A percentile compares a stretch with the other conserved stretches of the same genome.
phyloP scores from a whole-genome alignment of 2,329 filamentous ascomycete genomes.

The Aspergillus sp. region DNA sequence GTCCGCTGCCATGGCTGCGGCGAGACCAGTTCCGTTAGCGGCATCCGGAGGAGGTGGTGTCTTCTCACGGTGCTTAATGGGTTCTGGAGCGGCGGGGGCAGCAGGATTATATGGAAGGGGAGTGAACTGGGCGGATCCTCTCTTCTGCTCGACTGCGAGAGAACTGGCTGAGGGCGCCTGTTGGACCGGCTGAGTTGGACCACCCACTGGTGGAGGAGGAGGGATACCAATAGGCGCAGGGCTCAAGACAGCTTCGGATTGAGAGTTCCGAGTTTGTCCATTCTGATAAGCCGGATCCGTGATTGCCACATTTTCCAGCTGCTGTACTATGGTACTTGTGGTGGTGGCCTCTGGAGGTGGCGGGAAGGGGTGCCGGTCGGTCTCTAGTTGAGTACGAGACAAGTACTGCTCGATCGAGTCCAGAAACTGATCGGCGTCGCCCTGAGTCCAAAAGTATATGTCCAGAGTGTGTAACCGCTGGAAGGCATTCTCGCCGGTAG shows the following conservation, averaged over 20 bases:
- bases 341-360: slow-evolving; percentile 46
- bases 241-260: slow-evolving; percentile 30
- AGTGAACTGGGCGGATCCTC: slow-evolving; percentile 44
- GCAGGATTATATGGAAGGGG: slow-evolving; percentile 69
- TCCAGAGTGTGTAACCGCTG: slow-evolving; percentile 63
- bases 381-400: slow-evolving; percentile 50
- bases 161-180: slow-evolving; percentile 17
- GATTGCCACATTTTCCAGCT: slow-evolving; percentile 65
- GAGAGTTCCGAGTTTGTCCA: slow-evolving; percentile 47
- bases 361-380: slow-evolving; percentile 51
- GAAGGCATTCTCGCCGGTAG: slow-evolving; percentile 57
- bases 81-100: slow-evolving; percentile 67
- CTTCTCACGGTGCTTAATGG: slow-evolving; percentile 67
- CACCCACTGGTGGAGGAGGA: slow-evolving; percentile 31
- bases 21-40: slow-evolving; percentile 51
- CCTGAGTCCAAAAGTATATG: slow-evolving; percentile 66
- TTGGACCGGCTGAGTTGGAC: slow-evolving; percentile 24
- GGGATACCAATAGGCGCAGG: slow-evolving; percentile 29
- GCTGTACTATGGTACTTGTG: slow-evolving; percentile 63
- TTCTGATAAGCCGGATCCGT: slow-evolving; percentile 55
- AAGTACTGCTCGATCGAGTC: slow-evolving; percentile 48
- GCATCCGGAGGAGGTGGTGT: slow-evolving; percentile 66
- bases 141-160: slow-evolving; percentile 27
- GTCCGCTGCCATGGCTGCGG: slow-evolving; percentile 47
- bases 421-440: slow-evolving; percentile 61